Evolutionary conservation across 2,329 filamentous ascomycete genomes (phyloP), one percentile per base, ranked within the genome.

Genomic region (Aspergillus candidus): DNA sequence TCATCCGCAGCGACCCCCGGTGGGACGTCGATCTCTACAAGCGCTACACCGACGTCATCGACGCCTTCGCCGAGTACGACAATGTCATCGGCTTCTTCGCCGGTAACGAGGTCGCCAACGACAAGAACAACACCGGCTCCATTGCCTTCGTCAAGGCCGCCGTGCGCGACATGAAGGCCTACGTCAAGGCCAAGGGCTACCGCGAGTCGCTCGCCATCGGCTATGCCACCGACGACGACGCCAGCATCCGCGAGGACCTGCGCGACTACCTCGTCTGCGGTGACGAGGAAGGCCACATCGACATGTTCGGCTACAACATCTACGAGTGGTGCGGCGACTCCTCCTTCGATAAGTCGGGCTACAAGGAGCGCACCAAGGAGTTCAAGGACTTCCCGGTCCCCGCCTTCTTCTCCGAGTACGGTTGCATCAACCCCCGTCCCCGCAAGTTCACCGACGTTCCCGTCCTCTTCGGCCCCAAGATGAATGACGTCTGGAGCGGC

Each of bases 251-350:
- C 67, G 76, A 76, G 53, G 75, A 88, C 60, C 81, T 97, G 62
- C 87, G 88, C 56, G 74, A 88, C 65, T 98, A 94, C 79, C 96
- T 98, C 74, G 90, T 95, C 77, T 98, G 93, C 65, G 87, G 90
- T 44, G 54, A 61, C 48, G 68, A 80, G 49, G 72, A 74, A 7
- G 70, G 71, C 61, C 68, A 85, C 49, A 95, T 97, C 54, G 93
- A 98, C 71, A 97, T 94, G 77, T 98, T 90, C 87, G 93, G 93
- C 47, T 97, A 97, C 84, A 98, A 98, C 78, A 95, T 97, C 73
- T 98, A 98, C 79, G 94, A 90, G 41, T 98, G 93, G 93, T 98
- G 93, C 67, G 93, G 91, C 56, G 69, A 90, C 57, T 94, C 87
- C 62, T 80, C 75, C 59, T 93, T 85, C 73, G 62, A 75, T 31